Conservation (phyloP, 805 yeast genomes). For the Saturnispora sekii region DNA sequence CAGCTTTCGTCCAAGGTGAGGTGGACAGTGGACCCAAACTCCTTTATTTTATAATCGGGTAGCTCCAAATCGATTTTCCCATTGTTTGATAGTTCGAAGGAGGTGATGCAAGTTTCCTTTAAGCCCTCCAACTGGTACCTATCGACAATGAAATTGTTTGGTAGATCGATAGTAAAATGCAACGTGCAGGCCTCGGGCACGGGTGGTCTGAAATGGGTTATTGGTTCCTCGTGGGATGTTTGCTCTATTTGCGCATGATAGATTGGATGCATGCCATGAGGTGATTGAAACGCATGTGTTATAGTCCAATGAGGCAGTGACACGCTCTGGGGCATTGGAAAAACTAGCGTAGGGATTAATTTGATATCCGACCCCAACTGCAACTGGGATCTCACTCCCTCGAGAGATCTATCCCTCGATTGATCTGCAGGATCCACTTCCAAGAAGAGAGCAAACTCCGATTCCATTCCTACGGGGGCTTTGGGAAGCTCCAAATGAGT, state of each 20-base stretch:
- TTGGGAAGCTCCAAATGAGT: neutral
- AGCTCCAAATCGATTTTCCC: slow-evolving; percentile 23
- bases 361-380: slow-evolving; percentile 4
- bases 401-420: slow-evolving; percentile 7
- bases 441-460: slow-evolving; percentile 3
- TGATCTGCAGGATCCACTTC: slow-evolving; percentile 1
- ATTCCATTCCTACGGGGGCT: neutral
- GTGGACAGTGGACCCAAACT: slow-evolving; percentile 19
- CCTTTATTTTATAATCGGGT: slow-evolving; percentile 21
- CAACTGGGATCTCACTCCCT: slow-evolving; percentile 7
- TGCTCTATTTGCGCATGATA: slow-evolving; percentile 12
- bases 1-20: slow-evolving; percentile 14
- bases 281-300: slow-evolving; percentile 13
- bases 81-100: slow-evolving; percentile 13
- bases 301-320: slow-evolving; percentile 11
- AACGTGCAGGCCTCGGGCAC: neutral
- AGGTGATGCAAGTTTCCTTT: slow-evolving; percentile 5
- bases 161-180: slow-evolving; percentile 12
- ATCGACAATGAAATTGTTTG: slow-evolving; percentile 22
- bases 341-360: slow-evolving; percentile 19
- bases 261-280: slow-evolving; percentile 22
- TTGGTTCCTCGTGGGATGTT: too few species aligned
- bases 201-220: too few species aligned
- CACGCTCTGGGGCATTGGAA: slow-evolving; percentile 17
- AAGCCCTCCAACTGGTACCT: slow-evolving; percentile 18